Conservation (phyloP, 768 basidiomycete genomes). For the Favolaschia claudopus region DNA sequence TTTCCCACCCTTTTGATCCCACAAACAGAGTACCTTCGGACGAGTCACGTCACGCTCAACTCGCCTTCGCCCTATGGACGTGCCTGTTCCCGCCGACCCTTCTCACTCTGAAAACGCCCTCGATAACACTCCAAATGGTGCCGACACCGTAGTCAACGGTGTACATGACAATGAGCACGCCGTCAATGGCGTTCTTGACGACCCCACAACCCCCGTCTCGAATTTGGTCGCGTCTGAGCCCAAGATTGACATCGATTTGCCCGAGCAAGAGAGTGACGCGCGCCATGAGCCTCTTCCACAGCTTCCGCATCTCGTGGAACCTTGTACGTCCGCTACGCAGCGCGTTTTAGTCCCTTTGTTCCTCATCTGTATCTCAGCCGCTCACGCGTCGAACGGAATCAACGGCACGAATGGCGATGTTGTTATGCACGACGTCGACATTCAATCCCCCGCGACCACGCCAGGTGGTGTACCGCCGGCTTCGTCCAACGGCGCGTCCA, state of each 20-base stretch:
- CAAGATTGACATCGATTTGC: conserved; percentile 69
- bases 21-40: too few species aligned
- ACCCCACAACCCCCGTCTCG: conserved; percentile 69
- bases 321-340: conserved; percentile 51
- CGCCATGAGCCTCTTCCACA: conserved; percentile 65
- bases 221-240: conserved; percentile 55
- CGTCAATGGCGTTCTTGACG: conserved; percentile 46
- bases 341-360: conserved; percentile 25
- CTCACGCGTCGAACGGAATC: conserved; percentile 52
- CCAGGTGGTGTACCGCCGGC: conserved; percentile 46
- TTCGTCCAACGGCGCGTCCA: conserved; percentile 46
- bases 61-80: conserved; percentile 24
- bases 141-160: conserved; percentile 37
- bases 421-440: conserved; percentile 48
- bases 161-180: conserved; percentile 40
- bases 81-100: neutral
- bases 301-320: conserved; percentile 53
- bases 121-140: conserved; percentile 44
- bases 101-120: conserved; percentile 44
- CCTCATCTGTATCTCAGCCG: conserved; percentile 32
- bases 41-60: neutral
- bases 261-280: conserved; percentile 73
- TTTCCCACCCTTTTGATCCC: too few species aligned
- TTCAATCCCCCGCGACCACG: conserved; percentile 48
- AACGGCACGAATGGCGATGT: conserved; percentile 43